phyloP scores from a whole-genome alignment of 192 early-diverging fungal genomes.

The Thamnidium elegans region DNA sequence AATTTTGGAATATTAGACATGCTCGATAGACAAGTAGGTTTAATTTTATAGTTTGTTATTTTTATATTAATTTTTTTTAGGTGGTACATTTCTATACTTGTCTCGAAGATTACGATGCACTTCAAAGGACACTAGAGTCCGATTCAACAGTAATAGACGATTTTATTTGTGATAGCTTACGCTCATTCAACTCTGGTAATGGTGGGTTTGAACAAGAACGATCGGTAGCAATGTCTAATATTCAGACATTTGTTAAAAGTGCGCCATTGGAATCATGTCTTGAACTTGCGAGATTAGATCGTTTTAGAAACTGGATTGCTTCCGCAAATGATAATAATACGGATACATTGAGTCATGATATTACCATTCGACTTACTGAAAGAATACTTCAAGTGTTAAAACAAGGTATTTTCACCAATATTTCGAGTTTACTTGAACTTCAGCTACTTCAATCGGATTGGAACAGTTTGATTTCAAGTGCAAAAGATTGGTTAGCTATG shows the following conservation, averaged over 20 bases:
- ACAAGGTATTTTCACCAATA: slow-evolving; percentile 7
- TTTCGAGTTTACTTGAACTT: slow-evolving; percentile 7
- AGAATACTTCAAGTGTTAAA: slow-evolving; percentile 4
- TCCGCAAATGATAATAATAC: background rate
- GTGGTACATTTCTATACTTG: slow-evolving; percentile 20
- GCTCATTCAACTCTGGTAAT: slow-evolving; percentile 1
- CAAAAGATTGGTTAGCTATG: slow-evolving; percentile 1
- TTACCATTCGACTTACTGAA: background rate
- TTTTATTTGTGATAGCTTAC: background rate
- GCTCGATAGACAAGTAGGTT: slow-evolving; percentile 19
- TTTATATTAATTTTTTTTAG: slow-evolving; percentile 2
- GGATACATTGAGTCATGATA: background rate
- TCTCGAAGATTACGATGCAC: slow-evolving; percentile 14
- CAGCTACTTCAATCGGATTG: slow-evolving; percentile 4
- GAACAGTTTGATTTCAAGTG: background rate
- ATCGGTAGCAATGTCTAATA: background rate
- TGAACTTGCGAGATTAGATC: background rate
- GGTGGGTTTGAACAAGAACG: background rate
- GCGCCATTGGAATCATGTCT: slow-evolving; percentile 15
- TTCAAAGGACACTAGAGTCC: background rate
- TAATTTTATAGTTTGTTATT: background rate
- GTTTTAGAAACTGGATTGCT: slow-evolving; percentile 5
- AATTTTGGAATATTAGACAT: slow-evolving; percentile 18
- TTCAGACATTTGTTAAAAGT: background rate
- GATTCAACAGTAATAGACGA: slow-evolving; percentile 4